Conservation (phyloP, 1,284 basidiomycete species). For the Heterobasidion parviporum region DNA sequence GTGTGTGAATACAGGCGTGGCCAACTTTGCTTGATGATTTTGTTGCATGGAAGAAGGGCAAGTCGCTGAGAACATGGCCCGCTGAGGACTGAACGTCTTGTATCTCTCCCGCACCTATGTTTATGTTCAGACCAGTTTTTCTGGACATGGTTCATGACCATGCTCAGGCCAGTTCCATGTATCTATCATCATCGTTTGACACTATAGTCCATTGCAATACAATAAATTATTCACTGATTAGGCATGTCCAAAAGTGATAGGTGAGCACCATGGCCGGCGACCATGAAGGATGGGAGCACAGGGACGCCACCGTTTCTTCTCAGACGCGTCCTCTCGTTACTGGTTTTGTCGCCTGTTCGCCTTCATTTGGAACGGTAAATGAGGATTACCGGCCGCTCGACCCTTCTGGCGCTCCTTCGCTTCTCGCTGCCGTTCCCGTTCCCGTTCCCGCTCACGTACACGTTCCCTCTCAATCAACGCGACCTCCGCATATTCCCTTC, state of each 20-base stretch:
- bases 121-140: neutral
- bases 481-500: neutral
- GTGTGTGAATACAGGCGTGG: constrained; percentile 49
- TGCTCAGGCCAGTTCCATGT: neutral
- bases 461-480: neutral
- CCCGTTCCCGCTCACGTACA: neutral
- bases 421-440: neutral
- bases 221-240: neutral
- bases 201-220: neutral
- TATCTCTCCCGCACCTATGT: neutral
- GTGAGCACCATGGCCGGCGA: neutral
- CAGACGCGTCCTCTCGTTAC: neutral
- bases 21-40: constrained; percentile 72
- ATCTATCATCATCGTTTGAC: neutral
- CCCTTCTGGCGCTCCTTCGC: neutral
- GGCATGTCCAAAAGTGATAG: neutral
- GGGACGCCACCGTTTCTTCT: neutral
- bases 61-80: neutral
- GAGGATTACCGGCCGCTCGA: neutral
- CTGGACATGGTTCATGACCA: neutral
- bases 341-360: constrained; percentile 15
- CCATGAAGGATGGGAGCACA: neutral
- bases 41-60: constrained; percentile 49
- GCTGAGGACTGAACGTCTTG: neutral
- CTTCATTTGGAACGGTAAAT: neutral